Evolutionary conservation across 2,329 filamentous ascomycete species (phyloP).

Genomic region (Elsinoe batatas): DNA sequence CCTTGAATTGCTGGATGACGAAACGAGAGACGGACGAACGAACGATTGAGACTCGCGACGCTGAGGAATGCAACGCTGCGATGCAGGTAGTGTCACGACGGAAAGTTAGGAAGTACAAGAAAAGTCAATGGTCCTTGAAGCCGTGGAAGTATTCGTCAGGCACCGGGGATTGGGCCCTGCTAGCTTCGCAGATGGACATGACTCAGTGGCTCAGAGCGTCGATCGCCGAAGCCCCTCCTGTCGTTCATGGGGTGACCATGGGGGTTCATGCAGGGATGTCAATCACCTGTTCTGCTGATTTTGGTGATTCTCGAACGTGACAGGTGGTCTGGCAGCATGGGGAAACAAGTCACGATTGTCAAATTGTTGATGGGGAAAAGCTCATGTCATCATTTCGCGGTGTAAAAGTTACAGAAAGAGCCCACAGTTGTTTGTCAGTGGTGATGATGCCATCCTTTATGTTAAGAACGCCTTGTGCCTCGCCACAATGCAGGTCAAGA

Average conservation of each 20-base stretch:
- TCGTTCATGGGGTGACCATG: not conserved
- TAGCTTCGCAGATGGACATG: not conserved
- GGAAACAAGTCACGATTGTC: too few relatives aligned
- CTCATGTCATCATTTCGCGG: slow-evolving; percentile 8
- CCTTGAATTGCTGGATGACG: not conserved
- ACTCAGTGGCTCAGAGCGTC: not conserved
- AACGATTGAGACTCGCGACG: not conserved
- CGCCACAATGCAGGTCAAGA: slow-evolving; percentile 8
- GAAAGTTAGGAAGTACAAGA: not conserved
- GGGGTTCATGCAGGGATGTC: not conserved
- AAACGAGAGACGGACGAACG: not conserved
- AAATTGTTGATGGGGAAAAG: not conserved
- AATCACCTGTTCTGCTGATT: not conserved
- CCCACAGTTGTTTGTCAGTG: not conserved
- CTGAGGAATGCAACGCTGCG: not conserved
- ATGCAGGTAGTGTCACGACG: not conserved
- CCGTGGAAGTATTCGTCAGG: not conserved
- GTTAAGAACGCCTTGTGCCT: slow-evolving; percentile 1
- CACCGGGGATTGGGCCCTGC: not conserved
- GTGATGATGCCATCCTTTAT: slow-evolving; percentile 2
- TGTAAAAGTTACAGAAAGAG: not conserved
- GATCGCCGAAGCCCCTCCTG: not conserved
- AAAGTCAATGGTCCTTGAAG: not conserved
- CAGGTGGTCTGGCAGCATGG: not conserved
- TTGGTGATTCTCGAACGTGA: not conserved